A percentile compares a stretch with the other conserved stretches of the same genome.
phyloP scores from a whole-genome alignment of 2,329 filamentous ascomycete genomes.

The Colletotrichum theobromicola region DNA sequence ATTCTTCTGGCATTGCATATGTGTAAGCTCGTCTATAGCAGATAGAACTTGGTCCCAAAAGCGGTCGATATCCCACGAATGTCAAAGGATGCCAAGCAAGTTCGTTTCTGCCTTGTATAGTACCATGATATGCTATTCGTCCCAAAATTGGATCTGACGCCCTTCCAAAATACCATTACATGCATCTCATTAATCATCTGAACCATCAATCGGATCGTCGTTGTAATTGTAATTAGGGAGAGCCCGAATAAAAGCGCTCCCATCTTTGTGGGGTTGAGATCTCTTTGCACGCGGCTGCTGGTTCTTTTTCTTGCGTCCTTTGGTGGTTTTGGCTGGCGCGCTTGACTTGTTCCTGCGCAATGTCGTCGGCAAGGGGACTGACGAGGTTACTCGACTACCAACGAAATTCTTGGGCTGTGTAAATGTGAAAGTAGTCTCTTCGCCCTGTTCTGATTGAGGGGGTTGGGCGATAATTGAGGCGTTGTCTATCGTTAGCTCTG shows the following conservation, averaged over 20 bases:
- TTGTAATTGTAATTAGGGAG: conserved; percentile 16
- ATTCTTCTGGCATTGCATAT: conserved; percentile 1
- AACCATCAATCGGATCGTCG: conserved; percentile 21
- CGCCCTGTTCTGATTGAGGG: background rate
- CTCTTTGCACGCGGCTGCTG: background rate
- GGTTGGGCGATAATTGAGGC: conserved; percentile 1
- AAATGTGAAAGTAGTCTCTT: background rate
- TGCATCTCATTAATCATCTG: background rate
- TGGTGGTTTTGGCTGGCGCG: background rate
- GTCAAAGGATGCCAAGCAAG: conserved; percentile 1
- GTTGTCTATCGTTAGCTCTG: background rate
- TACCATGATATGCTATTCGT: background rate
- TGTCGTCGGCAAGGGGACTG: background rate
- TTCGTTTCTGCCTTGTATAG: background rate
- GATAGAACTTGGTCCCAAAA: conserved; percentile 17
- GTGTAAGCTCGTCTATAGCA: background rate
- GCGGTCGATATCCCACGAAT: conserved; percentile 16
- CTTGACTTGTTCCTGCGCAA: background rate
- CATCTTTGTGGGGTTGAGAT: background rate
- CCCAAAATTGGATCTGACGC: background rate
- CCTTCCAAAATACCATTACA: background rate
- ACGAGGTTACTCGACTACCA: background rate
- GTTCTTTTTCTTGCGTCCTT: background rate
- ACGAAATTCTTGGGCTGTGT: conserved; percentile 19
- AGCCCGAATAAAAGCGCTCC: conserved; percentile 11